A percentile compares a stretch with the other conserved stretches of the same genome.
These are phyloP conservation scores for Kregervanrija fluxuum DNA, from an alignment of 805 yeast species.

Conservation along the genomic window DNA sequence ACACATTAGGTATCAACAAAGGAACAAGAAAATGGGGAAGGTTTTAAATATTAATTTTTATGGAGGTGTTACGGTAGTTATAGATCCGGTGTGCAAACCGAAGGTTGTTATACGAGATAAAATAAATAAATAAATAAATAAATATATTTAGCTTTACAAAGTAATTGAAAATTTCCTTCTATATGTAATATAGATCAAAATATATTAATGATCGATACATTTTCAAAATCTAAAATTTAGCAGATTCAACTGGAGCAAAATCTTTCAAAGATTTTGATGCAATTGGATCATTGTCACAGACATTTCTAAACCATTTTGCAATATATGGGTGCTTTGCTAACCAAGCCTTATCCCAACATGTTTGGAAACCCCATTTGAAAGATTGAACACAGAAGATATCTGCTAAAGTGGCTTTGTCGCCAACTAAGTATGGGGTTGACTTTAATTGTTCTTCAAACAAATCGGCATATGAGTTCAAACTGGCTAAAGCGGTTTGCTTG, in stretches of 20 bases:
- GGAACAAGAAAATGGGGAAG: conserved; percentile 28
- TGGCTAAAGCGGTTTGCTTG: conserved; percentile 4
- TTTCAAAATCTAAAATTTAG: no score
- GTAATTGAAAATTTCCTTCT: no score
- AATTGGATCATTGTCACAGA: conserved; percentile 22
- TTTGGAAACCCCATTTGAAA: conserved; percentile 34
- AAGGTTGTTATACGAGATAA: conserved; percentile 3
- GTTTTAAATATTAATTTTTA: conserved; percentile 28
- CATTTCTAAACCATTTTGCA: conserved; percentile 40
- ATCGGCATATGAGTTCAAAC: conserved; percentile 5
- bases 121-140: no score
- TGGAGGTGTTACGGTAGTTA: conserved; percentile 29
- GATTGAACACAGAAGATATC: conserved; percentile 31
- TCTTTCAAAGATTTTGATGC: conserved; percentile 11
- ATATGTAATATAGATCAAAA: no score
- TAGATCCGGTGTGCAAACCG: conserved; percentile 30
- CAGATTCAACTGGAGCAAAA: no score
- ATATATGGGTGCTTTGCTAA: conserved; percentile 36
- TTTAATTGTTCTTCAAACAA: conserved; percentile 28
- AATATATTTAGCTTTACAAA: no score
- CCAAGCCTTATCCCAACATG: conserved; percentile 39
- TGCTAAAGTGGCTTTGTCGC: conserved; percentile 30
- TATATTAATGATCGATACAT: no score
- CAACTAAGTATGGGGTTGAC: conserved; percentile 29
- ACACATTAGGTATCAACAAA: background rate